Conservation (phyloP, 805 yeast genomes). For the Cyberlindnera nakhonratchasimensis region DNA sequence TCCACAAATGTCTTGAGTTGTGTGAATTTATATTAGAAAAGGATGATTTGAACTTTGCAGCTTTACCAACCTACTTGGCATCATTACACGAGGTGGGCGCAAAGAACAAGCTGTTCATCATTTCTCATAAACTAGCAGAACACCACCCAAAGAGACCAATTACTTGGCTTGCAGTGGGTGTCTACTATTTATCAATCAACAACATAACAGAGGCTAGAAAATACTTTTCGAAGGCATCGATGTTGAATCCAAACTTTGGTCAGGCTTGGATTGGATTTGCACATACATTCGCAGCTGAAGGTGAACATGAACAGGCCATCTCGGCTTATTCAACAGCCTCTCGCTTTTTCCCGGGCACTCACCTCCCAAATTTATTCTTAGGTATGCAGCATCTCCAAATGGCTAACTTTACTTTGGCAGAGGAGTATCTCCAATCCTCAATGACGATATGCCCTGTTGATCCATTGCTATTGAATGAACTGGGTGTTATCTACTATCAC, state of each 20-base stretch:
- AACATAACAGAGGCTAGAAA: constrained; percentile 80
- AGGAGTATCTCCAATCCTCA: constrained; percentile 77
- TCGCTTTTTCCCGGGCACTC: constrained; percentile 84
- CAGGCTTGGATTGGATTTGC: constrained; percentile 99
- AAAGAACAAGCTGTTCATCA: constrained; percentile 70
- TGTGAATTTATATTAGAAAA: constrained; percentile 54
- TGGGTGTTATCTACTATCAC: constrained; percentile 90
- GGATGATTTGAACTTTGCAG: constrained; percentile 70
- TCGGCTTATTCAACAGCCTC: constrained; percentile 97
- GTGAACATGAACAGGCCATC: constrained; percentile 98
- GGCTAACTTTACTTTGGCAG: constrained; percentile 77
- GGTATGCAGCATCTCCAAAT: constrained; percentile 96
- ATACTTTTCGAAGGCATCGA: constrained; percentile 84
- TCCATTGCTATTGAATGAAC: constrained; percentile 84
- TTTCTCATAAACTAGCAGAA: constrained; percentile 85
- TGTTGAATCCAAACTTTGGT: constrained; percentile 83
- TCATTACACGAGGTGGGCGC: constrained; percentile 84
- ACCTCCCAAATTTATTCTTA: constrained; percentile 80
- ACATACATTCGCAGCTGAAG: constrained; percentile 94
- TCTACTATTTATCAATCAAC: constrained; percentile 74
- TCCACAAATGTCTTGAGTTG: constrained; percentile 66
- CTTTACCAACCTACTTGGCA: constrained; percentile 75
- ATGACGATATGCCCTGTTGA: constrained; percentile 77
- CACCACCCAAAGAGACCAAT: constrained; percentile 74
- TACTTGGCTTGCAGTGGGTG: constrained; percentile 91